phyloP scores from a whole-genome alignment of 1,139 yeast species.

The Torulaspora globosa region DNA sequence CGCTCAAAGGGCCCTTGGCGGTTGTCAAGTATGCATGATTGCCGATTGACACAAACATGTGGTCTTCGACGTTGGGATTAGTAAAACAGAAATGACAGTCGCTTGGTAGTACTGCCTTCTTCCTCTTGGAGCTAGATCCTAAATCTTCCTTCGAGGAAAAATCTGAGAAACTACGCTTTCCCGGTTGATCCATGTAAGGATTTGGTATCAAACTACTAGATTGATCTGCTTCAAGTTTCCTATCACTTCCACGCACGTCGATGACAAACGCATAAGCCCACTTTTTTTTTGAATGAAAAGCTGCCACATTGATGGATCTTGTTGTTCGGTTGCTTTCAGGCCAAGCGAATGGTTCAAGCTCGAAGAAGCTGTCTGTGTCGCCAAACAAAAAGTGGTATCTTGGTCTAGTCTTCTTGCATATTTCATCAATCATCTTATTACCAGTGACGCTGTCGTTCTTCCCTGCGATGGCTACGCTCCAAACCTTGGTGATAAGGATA shows the following conservation, averaged over 20 bases:
- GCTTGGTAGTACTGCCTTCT: conserved; percentile 47
- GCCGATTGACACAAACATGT: conserved; percentile 76
- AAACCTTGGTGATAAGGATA: conserved; percentile 52
- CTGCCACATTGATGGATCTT: conserved; percentile 61
- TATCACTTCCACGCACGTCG: conserved; percentile 18
- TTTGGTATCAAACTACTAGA: conserved; percentile 36
- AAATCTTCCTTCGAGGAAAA: conserved; percentile 12
- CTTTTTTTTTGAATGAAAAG: conserved; percentile 50
- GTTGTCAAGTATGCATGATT: conserved; percentile 62
- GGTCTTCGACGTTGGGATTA: conserved; percentile 72
- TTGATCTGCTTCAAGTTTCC: conserved; percentile 3
- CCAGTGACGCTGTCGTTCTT: conserved; percentile 37
- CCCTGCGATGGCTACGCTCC: conserved; percentile 55
- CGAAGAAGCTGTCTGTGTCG: conserved; percentile 48
- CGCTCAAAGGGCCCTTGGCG: conserved; percentile 82
- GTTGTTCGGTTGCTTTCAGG: conserved; percentile 39
- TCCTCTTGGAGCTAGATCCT: conserved; percentile 24
- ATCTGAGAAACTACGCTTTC: conserved; percentile 19
- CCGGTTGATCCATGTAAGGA: conserved; percentile 38
- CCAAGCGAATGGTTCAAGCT: conserved; percentile 60
- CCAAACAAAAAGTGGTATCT: conserved; percentile 63
- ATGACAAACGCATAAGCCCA: conserved; percentile 75
- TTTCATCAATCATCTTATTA: conserved; percentile 42
- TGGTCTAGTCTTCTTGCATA: conserved; percentile 49
- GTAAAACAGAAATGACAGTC: conserved; percentile 81